phyloP scores from a whole-genome alignment of 805 yeast genomes.

The Sugiyamaella marilandica region DNA sequence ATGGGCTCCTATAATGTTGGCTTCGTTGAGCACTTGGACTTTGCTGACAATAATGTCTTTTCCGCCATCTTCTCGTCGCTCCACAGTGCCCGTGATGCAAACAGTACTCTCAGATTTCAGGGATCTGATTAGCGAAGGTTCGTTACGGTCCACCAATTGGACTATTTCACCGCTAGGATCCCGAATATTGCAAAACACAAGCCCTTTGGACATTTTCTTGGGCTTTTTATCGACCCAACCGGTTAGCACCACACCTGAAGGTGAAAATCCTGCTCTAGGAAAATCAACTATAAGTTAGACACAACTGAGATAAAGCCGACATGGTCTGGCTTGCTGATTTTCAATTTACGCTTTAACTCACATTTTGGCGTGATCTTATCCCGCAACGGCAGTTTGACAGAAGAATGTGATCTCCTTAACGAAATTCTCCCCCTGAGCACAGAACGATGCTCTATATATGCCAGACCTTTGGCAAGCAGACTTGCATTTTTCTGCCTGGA shows the following conservation, averaged over 20 bases:
- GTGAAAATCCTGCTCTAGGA: neutral
- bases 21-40: slow-evolving; percentile 54
- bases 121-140: slow-evolving; percentile 39
- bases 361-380: neutral
- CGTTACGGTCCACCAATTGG: slow-evolving; percentile 49
- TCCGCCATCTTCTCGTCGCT: slow-evolving; percentile 24
- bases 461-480: too few relatives aligned
- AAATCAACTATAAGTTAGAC: neutral
- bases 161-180: slow-evolving; percentile 64
- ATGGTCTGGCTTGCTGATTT: neutral
- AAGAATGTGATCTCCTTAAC: neutral
- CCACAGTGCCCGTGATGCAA: slow-evolving; percentile 54
- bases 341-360: neutral
- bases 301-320: too few relatives aligned
- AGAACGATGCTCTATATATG: too few relatives aligned
- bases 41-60: slow-evolving; percentile 58
- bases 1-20: slow-evolving; percentile 64
- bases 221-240: slow-evolving; percentile 87
- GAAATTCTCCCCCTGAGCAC: too few relatives aligned
- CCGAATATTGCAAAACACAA: slow-evolving; percentile 70
- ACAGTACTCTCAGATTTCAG: slow-evolving; percentile 73
- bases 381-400: neutral
- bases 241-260: slow-evolving; percentile 44
- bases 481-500: too few relatives aligned
- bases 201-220: slow-evolving; percentile 54